Percentiles rank a stretch among this genome's conserved stretches.
These are phyloP conservation scores for Fusarium redolens DNA, from an alignment of 2,329 filamentous ascomycete genomes.

Conservation along the genomic window DNA sequence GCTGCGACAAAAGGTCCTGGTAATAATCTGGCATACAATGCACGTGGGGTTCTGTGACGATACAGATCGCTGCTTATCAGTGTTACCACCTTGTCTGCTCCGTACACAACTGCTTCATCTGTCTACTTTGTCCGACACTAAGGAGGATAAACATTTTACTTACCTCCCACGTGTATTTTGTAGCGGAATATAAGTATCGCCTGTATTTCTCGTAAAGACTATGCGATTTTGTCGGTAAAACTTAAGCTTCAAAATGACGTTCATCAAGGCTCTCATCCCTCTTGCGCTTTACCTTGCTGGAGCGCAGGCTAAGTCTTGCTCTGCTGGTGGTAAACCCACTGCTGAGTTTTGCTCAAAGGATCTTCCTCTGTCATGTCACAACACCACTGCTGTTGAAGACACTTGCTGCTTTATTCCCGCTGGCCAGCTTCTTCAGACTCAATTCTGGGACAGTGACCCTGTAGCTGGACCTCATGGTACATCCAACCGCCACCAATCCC, in stretches of 20 bases:
- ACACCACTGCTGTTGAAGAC: slow-evolving; percentile 68
- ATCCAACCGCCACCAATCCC: neutral
- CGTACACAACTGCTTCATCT: slow-evolving; percentile 34
- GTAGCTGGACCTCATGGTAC: slow-evolving; percentile 65
- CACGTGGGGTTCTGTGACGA: slow-evolving; percentile 38
- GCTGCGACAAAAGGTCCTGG: slow-evolving; percentile 32
- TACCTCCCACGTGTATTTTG: slow-evolving; percentile 4
- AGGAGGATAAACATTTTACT: neutral
- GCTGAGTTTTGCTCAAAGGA: slow-evolving; percentile 33
- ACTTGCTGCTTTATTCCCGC: slow-evolving; percentile 80
- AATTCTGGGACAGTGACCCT: slow-evolving; percentile 80
- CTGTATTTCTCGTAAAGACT: neutral
- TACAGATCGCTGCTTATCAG: slow-evolving; percentile 25
- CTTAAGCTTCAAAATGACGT: slow-evolving; percentile 15
- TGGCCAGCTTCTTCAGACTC: slow-evolving; percentile 77
- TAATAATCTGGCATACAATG: slow-evolving; percentile 21
- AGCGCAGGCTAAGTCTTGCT: slow-evolving; percentile 14
- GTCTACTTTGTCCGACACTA: slow-evolving; percentile 14
- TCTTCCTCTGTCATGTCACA: slow-evolving; percentile 62
- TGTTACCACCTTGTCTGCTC: slow-evolving; percentile 3
- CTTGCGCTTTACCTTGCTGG: slow-evolving; percentile 18
- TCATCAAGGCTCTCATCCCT: slow-evolving; percentile 15
- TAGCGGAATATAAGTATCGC: slow-evolving; percentile 7
- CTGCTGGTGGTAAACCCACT: neutral
- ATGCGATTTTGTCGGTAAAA: neutral